These are phyloP conservation scores for Colletotrichum sp. DNA, from an alignment of 2,329 filamentous ascomycete species.

Conservation along the genomic window DNA sequence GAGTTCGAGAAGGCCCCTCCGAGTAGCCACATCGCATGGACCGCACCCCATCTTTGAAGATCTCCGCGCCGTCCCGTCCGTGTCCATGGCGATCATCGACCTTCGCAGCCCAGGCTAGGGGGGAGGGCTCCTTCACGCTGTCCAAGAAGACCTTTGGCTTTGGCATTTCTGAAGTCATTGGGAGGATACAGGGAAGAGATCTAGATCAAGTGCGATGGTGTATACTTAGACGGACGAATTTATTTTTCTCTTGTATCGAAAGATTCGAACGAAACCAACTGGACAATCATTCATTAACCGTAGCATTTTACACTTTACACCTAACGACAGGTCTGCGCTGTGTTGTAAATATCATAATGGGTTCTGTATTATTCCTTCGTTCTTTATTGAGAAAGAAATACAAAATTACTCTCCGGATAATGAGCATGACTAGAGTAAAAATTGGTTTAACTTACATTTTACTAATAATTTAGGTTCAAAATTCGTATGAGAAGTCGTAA, in stretches of 20 bases:
- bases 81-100: not conserved
- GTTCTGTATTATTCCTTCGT: too few relatives aligned
- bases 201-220: too few relatives aligned
- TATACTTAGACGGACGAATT: not conserved
- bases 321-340: too few relatives aligned
- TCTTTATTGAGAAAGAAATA: too few relatives aligned
- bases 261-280: too few relatives aligned
- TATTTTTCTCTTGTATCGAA: too few relatives aligned
- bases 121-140: not conserved
- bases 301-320: too few relatives aligned
- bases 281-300: accelerated
- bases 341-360: too few relatives aligned
- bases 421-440: too few relatives aligned
- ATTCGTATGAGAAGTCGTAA: accelerated
- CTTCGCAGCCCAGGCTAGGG: accelerated
- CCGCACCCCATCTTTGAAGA: not conserved
- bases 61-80: not conserved
- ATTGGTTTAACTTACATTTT: accelerated
- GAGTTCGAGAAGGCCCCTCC: not conserved
- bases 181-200: accelerated
- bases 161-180: accelerated
- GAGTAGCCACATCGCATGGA: not conserved
- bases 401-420: too few relatives aligned
- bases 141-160: accelerated
- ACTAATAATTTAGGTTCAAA: accelerated